A percentile compares a stretch with the other conserved stretches of the same genome.
Conservation (phyloP, 176 grass and related monocot species). For the Neostapfia colusana region DNA sequence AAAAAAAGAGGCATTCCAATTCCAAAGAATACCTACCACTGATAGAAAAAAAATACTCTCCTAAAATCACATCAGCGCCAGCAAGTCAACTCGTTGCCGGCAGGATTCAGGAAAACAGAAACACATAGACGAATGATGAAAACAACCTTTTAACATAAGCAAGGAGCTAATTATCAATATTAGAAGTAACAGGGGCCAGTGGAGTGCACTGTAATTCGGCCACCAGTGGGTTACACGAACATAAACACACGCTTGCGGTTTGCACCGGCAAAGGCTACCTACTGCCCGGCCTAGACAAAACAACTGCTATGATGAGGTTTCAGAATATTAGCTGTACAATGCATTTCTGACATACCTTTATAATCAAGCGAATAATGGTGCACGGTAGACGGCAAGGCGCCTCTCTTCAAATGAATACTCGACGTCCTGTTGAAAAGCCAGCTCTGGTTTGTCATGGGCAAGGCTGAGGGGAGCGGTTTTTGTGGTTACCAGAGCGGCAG, state of each 20-base stretch:
- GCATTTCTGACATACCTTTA: not conserved
- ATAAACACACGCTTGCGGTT: not conserved
- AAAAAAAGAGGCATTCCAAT: too few relatives aligned
- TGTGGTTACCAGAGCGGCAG: not conserved
- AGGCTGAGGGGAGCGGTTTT: conserved; percentile 34
- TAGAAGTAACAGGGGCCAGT: not conserved
- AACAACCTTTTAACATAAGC: not conserved
- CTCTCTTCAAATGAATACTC: conserved; percentile 73
- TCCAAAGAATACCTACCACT: too few relatives aligned
- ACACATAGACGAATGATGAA: not conserved
- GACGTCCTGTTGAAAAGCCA: conserved; percentile 13
- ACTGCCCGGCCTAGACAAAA: conserved; percentile 26
- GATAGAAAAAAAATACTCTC: too few relatives aligned
- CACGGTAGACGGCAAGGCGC: conserved; percentile 46
- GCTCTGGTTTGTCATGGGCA: conserved; percentile 30
- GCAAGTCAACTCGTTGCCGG: not conserved
- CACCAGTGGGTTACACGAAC: not conserved
- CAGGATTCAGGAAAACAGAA: not conserved
- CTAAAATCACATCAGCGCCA: too few relatives aligned
- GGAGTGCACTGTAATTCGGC: not conserved
- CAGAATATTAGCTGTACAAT: conserved; percentile 23
- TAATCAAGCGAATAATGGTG: conserved; percentile 34
- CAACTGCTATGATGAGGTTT: not conserved
- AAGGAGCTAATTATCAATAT: not conserved
- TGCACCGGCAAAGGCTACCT: not conserved